These are phyloP conservation scores for Apiotrichum sp. DNA, from an alignment of 1,284 basidiomycete species.

Conservation along the genomic window DNA sequence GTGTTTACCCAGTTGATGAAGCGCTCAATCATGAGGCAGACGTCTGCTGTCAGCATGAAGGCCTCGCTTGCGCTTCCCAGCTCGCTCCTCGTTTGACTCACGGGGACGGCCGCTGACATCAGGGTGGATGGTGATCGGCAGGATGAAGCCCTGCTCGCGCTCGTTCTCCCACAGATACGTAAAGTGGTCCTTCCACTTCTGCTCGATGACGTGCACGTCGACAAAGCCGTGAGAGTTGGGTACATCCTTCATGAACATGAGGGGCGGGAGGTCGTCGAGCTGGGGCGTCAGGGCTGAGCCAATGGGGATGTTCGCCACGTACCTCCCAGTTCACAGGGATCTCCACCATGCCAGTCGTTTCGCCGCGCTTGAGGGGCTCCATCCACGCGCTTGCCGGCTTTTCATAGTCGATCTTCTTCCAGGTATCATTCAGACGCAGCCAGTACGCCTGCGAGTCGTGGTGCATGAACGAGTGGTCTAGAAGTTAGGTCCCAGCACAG, in stretches of 20 bases:
- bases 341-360: conserved; percentile 63
- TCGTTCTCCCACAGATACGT: conserved; percentile 55
- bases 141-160: conserved; percentile 52
- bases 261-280: conserved; percentile 59
- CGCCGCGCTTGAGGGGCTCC: conserved; percentile 63
- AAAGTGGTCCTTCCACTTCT: conserved; percentile 71
- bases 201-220: conserved; percentile 61
- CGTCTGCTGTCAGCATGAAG: conserved; percentile 40
- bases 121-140: conserved; percentile 70
- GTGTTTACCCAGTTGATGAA: conserved; percentile 73
- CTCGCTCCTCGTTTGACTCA: conserved; percentile 14
- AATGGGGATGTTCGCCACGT: conserved; percentile 6
- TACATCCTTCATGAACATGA: conserved; percentile 67
- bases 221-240: conserved; percentile 67
- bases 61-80: conserved; percentile 5
- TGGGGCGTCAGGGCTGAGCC: background rate
- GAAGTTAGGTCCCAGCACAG: background rate
- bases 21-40: conserved; percentile 70
- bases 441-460: conserved; percentile 64
- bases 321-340: conserved; percentile 63
- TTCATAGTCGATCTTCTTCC: conserved; percentile 68
- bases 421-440: conserved; percentile 61
- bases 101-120: conserved; percentile 57
- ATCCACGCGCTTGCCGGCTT: conserved; percentile 63
- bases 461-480: conserved; percentile 54